Base-by-base conservation (phyloP, 2,329 filamentous ascomycete species). In the Pestalotiopsis fici region DNA sequence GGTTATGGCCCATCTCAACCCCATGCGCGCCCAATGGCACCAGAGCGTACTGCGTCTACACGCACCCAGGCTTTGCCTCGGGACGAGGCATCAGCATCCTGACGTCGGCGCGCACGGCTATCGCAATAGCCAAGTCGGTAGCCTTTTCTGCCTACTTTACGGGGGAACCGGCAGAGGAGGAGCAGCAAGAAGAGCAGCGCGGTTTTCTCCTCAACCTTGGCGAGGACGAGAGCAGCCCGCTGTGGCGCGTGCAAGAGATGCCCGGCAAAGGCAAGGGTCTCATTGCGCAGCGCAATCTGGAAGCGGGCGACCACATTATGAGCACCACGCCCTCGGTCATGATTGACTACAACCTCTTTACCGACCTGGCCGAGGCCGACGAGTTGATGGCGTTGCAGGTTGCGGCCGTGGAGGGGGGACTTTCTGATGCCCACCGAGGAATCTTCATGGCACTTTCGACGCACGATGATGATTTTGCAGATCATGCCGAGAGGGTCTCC, bases 221-320 rank as follows among this genome's bases (percentile, higher is more conserved):
- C 31, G 5, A 50, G 18, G 43, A 18, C 1, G 71, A 66, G 39
- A 64, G 35, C 11, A 72, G 70, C 28, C 64, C 70, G 47, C 75
- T 71, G 55, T 81, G 78, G 72, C 70, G 74, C 57, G 74, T 81
- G n/a, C 74, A 76, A 27, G 74, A 74, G 11, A 75, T 83, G 37
- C 77, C 78, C 7, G 79, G 80, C 35, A 83, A 82, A 68, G 80
- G 77, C 50, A 75, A 77, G 67, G 81, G 81, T 31, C 69, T 82
- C 4, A 74, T 81, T 6, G 80, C 81, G 12, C 76, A 69, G 4
- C 65, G 70, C 37, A 73, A 71, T 68, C 77, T 82, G 69, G 67
- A 70, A 35, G 73, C 79, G 37, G 80, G 80, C 47, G 79, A 81
- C 62, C 71, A 74, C 57, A 78, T 83, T 71, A 77, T 82, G 72